These are phyloP conservation scores for Scedosporium boydii DNA, from an alignment of 2,329 filamentous ascomycete species.

Conservation along the genomic window DNA sequence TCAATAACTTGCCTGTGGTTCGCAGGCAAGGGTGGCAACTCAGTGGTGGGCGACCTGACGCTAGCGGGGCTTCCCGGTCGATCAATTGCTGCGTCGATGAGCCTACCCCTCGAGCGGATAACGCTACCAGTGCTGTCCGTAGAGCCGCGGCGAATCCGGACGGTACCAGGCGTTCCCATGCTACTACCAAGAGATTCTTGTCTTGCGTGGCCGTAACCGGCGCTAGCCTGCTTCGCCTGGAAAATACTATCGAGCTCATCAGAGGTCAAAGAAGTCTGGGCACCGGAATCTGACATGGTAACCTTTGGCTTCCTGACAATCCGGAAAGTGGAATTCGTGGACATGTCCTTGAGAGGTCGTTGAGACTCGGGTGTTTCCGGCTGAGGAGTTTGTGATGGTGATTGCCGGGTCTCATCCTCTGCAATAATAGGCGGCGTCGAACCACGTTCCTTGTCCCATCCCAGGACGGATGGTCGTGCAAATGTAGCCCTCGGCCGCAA, in stretches of 20 bases:
- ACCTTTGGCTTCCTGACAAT: constrained; percentile 24
- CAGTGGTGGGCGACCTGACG: constrained; percentile 32
- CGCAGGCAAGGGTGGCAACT: constrained; percentile 62
- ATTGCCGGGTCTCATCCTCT: constrained; percentile 55
- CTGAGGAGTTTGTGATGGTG: constrained; percentile 28
- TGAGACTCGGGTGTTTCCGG: constrained; percentile 45
- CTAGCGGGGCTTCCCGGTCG: constrained; percentile 70
- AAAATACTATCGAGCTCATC: constrained; percentile 72
- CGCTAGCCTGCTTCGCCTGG: constrained; percentile 34
- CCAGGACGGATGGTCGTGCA: constrained; percentile 22
- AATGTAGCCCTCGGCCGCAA: constrained; percentile 11
- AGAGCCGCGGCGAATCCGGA: constrained; percentile 32
- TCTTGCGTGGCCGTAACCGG: constrained; percentile 22
- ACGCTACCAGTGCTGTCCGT: constrained; percentile 40
- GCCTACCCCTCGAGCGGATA: constrained; percentile 26
- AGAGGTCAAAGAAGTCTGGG: constrained; percentile 77
- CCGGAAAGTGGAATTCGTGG: constrained; percentile 42
- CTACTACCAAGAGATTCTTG: constrained; percentile 25
- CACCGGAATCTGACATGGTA: constrained; percentile 29
- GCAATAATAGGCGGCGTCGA: constrained; percentile 35
- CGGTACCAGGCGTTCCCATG: constrained; percentile 27
- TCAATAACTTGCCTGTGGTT: constrained; percentile 83
- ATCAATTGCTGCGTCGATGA: constrained; percentile 26
- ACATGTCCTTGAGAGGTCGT: constrained; percentile 51
- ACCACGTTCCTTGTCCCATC: constrained; percentile 2